Evolutionary conservation across 768 basidiomycete species (phyloP), one percentile per base, ranked within the genome.

Genomic region (Dacryopinax primogenitus): DNA sequence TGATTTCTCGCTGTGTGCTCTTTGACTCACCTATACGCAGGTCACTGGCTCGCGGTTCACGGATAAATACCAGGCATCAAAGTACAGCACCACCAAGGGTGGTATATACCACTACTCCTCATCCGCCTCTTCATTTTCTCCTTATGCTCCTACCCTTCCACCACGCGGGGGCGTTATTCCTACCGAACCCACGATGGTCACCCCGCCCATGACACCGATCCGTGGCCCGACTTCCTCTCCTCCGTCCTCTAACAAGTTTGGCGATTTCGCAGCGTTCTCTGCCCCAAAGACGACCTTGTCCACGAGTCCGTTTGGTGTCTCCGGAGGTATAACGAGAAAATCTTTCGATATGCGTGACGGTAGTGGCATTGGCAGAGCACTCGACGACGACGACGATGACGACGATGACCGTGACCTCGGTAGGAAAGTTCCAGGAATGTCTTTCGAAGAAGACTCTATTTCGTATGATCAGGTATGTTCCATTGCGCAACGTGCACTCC

Each of bases 41-140:
- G 89, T 96, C 58, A 85, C 86, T 62, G 92, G 91, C n/a, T 90
- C 92, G 41, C 88, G 95, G 1, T 95, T 97, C 78, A 97, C 95
- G 21, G 94, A 98, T 69, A 94, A 95, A 74, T 98, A 97, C 74
- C 82, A 94, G 30, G 83, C 86, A 69, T 84, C 74, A 15, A 74
- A 75, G 44, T 76, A 74, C 66, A 63, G 67, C 32, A 64, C 69
- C 0, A 39, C 69, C 6, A 37, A 63, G 45, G 66, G 51, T 33
- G 35, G 28, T 36, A 44, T 26, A 33, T 62, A 35, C 37, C 63
- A 35, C 58, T 63, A 47, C 87, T 33, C 82, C 23, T 78, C 82
- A 18, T 85, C 83, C 67, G 72, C 78, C 12, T 77, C 80, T 18
- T 80, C 82, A 33, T 82, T 84, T 65, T 68, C 70, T 2, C 73